phyloP scores from a whole-genome alignment of 495 filamentous ascomycete genomes.

The Penicillium crystallinum region DNA sequence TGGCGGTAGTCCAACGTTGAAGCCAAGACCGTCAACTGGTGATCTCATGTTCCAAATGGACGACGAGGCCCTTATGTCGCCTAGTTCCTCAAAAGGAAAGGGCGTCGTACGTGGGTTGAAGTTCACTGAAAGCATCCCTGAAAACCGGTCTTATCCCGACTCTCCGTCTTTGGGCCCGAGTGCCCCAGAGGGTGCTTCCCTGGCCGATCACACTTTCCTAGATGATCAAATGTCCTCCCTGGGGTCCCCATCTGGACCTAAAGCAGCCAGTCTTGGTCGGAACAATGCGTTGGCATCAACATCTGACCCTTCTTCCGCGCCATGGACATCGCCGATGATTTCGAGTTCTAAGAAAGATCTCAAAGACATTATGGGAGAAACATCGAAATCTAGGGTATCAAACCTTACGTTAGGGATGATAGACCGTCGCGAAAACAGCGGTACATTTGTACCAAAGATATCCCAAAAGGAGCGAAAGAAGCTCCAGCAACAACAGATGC shows the following conservation, averaged over 20 bases:
- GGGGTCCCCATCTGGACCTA: conserved; percentile 29
- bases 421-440: conserved; percentile 32
- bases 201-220: conserved; percentile 26
- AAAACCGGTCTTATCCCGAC: conserved; percentile 22
- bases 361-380: conserved; percentile 78
- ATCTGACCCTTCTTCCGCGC: conserved; percentile 21
- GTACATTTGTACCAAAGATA: conserved; percentile 48
- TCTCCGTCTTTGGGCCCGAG: conserved; percentile 29
- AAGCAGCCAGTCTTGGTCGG: conserved; percentile 20
- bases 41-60: conserved; percentile 96
- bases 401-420: conserved; percentile 69
- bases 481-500: conserved; percentile 63
- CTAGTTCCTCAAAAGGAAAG: conserved; percentile 31
- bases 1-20: conserved; percentile 53
- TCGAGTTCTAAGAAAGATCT: conserved; percentile 64
- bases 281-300: conserved; percentile 16
- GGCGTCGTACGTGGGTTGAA: conserved; percentile 20
- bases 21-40: conserved; percentile 55
- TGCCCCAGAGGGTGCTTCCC: conserved; percentile 25
- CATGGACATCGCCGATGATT: conserved; percentile 59
- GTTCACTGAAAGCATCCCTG: conserved; percentile 9
- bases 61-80: conserved; percentile 52
- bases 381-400: conserved; percentile 57
- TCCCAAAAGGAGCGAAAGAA: conserved; percentile 91
- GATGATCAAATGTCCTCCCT: conserved; percentile 35